Base-by-base conservation (phyloP, 495 filamentous ascomycete genomes). In the Ascodesmis nigricans region DNA sequence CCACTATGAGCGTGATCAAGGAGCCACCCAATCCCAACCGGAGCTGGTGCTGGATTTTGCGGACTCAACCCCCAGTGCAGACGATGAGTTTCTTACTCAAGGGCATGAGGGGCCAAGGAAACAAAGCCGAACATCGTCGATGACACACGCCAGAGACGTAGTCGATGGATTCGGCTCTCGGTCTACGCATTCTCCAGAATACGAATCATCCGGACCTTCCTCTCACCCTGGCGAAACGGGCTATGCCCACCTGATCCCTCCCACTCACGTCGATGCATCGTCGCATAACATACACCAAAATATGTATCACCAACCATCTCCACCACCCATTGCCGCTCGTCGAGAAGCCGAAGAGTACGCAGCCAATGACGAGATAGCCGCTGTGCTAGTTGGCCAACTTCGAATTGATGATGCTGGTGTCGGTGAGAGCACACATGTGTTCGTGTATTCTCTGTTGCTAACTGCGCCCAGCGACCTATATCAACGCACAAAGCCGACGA, bases 331-430 rank as follows among this genome's bases (percentile, higher is more conserved):
- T n/a, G n/a, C n/a, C n/a, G n/a, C n/a, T n/a, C n/a, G n/a, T n/a
- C n/a, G n/a, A n/a, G n/a, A n/a, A n/a, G n/a, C n/a, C n/a, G n/a
- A n/a, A n/a, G n/a, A n/a, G n/a, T n/a, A 36, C 43, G 17, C 43
- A 46, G 8, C 31, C 43, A 2, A 41, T 46, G 13, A 40, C 45
- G 42, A 26, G 43, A 7, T 35, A 38, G 27, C 45, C 42, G 13
- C 46, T 45, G 25, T 43, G 42, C 71, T 79, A 21, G 60, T 87
- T 33, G 83, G 84, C 11, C 77, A 81, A 31, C 63, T 91, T 11
- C 79, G 70, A 48, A 90, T 97, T 50, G 73, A 91, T 35, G 77
- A 84, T 43, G 73, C 65, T 21, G 87, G 81, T 35, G 76, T 82
- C 42, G 83, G 82, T 92, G 65, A 52, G 76, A 51, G n/a, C n/a